These are phyloP conservation scores for Knoxdaviesia capensis DNA, from an alignment of 2,329 filamentous ascomycete genomes.

Conservation along the genomic window DNA sequence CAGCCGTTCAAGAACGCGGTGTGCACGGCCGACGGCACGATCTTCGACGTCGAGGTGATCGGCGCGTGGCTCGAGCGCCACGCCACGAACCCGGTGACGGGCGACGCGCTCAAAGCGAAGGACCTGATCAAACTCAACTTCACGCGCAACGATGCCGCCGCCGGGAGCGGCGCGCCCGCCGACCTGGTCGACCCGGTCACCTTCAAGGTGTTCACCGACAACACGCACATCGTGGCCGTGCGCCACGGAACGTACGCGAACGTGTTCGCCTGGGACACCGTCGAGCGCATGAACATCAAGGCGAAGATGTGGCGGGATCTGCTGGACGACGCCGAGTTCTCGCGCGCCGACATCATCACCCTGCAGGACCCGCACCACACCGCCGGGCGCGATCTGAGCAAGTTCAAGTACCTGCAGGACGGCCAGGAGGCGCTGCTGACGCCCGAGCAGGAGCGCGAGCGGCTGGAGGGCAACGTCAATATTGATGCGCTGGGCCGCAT, in stretches of 20 bases:
- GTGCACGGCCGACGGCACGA: conserved; percentile 69
- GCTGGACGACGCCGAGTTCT: conserved; percentile 71
- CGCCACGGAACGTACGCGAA: conserved; percentile 68
- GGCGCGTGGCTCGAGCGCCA: conserved; percentile 87
- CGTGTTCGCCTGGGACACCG: conserved; percentile 89
- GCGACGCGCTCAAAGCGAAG: conserved; percentile 53
- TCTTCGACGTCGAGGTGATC: conserved; percentile 92
- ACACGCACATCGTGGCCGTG: conserved; percentile 88
- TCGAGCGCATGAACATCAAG: conserved; percentile 91
- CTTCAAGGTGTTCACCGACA: conserved; percentile 94
- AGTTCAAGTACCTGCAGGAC: conserved; percentile 78
- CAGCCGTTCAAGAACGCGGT: conserved; percentile 92
- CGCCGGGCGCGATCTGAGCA: conserved; percentile 59
- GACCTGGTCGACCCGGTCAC: conserved; percentile 94
- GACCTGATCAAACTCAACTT: conserved; percentile 87
- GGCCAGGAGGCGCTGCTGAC: conserved; percentile 50
- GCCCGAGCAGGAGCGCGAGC: conserved; percentile 48
- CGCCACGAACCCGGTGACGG: conserved; percentile 77
- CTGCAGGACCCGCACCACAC: conserved; percentile 90
- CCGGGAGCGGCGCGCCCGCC: conserved; percentile 29
- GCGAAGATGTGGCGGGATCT: conserved; percentile 89
- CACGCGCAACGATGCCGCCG: conserved; percentile 63
- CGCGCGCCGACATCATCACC: conserved; percentile 81
- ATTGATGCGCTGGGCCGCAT: conserved; percentile 58
- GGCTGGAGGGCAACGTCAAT: conserved; percentile 53